These are phyloP conservation scores for Pythium monospermum DNA, from an alignment of 352 stramenopile species.

Conservation along the genomic window DNA sequence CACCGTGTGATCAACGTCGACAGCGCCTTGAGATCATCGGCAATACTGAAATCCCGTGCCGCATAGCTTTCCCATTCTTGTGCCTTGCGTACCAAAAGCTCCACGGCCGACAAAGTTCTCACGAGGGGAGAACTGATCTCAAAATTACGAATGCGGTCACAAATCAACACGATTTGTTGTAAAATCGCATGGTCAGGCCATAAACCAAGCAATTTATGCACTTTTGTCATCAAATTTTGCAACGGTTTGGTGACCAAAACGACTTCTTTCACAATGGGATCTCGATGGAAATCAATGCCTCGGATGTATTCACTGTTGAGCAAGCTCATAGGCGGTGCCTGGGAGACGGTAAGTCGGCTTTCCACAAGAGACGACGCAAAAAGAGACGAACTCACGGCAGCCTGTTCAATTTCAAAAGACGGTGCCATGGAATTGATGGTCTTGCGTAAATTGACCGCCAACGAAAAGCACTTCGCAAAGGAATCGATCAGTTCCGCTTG, in stretches of 20 bases:
- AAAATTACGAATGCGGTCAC: slow-evolving; percentile 83
- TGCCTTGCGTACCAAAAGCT: slow-evolving; percentile 94
- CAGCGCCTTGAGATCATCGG: slow-evolving; percentile 87
- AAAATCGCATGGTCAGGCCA: slow-evolving; percentile 98
- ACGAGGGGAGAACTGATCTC: slow-evolving; percentile 80
- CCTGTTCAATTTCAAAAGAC: slow-evolving; percentile 37
- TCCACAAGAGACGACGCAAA: slow-evolving; percentile 71
- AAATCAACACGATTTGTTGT: slow-evolving; percentile 91
- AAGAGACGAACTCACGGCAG: slow-evolving; percentile 44
- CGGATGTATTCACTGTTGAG: slow-evolving; percentile 72
- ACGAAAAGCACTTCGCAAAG: slow-evolving; percentile 65
- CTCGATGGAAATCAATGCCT: slow-evolving; percentile 91
- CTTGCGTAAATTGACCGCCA: slow-evolving; percentile 62
- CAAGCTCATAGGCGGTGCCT: slow-evolving; percentile 50
- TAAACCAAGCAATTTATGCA: slow-evolving; percentile 88
- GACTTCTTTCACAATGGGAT: slow-evolving; percentile 91
- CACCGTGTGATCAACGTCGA: slow-evolving; percentile 94
- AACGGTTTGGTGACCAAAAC: slow-evolving; percentile 87
- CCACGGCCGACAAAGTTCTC: slow-evolving; percentile 93
- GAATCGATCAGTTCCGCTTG: slow-evolving; percentile 47
- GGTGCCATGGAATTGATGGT: slow-evolving; percentile 50
- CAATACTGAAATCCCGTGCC: slow-evolving; percentile 89
- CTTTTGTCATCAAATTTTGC: slow-evolving; percentile 83
- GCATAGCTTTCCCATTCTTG: slow-evolving; percentile 99
- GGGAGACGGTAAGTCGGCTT: slow-evolving; percentile 45